phyloP scores from a whole-genome alignment of 345 rosid species.

The Dimocarpus longan region DNA sequence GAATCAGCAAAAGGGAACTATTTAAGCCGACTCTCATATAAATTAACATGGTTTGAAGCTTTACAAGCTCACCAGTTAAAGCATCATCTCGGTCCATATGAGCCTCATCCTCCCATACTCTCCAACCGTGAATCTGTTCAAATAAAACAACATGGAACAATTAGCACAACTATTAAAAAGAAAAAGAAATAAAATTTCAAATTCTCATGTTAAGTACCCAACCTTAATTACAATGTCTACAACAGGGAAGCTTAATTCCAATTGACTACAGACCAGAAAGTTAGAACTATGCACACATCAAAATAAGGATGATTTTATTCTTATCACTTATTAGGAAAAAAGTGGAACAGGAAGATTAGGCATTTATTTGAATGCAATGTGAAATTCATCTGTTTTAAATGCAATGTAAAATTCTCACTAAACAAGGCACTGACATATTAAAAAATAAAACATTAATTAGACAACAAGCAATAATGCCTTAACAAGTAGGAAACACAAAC shows the following conservation, averaged over 20 bases:
- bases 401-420: not conserved
- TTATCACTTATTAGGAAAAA: not conserved
- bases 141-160: slow-evolving; percentile 22
- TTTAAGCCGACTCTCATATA: not conserved
- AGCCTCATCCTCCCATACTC: slow-evolving; percentile 90
- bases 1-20: not conserved
- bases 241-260: not conserved
- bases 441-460: not conserved
- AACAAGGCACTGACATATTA: not conserved
- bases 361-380: not conserved
- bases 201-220: not conserved
- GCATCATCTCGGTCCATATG: slow-evolving; percentile 58
- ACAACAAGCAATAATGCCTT: not conserved
- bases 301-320: slow-evolving; percentile 2
- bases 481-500: not conserved
- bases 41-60: slow-evolving; percentile 4
- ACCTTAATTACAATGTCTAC: not conserved
- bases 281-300: not conserved
- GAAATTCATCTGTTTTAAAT: not conserved
- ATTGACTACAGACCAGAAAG: not conserved
- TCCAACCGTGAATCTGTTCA: slow-evolving; percentile 90
- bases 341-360: not conserved
- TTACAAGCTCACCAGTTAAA: slow-evolving; percentile 57
- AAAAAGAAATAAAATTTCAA: not conserved
- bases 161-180: slow-evolving; percentile 8